Base-by-base conservation (phyloP, 768 basidiomycete genomes). In the Kwoniella newhampshirensis region DNA sequence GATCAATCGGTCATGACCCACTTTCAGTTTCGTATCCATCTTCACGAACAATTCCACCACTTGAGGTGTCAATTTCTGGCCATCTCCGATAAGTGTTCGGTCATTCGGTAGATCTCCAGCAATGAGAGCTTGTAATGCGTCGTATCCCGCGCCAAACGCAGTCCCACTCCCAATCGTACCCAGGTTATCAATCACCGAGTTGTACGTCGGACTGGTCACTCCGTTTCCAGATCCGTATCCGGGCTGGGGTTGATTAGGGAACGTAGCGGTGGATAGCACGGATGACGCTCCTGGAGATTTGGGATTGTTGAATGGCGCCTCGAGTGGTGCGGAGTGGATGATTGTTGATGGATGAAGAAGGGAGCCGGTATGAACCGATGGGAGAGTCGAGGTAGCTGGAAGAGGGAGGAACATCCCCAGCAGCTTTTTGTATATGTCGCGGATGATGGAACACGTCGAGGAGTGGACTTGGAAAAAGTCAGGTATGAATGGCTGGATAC, bases 401-500 rank as follows among this genome's bases (percentile, higher is more conserved):
- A 39, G 39, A 15, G 57, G 46, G 13, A 71, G 57, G 51, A 75
- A 57, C 58, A 70, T 65, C 9, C 60, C 59, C 7, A 68, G 54
- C 20, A 73, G 47, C 40, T 70, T 72, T 28, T 66, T 70, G 63
- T 76, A 76, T 1, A 75, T 39, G 25, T 71, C 71, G 9, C 70
- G 71, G 50, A 76, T 67, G 58, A 73, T 67, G 13, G 59, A 54
- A 48, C 69, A 71, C 18, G 62, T 51, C 2, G 63, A 52, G 21
- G 67, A 58, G 44, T 66, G 51, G 3, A 48, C 55, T 56, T 67
- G 63, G 52, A 65, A 71, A 41, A 67, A 71, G 51, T 71, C 69
- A 23, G 64, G 63, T 26, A 57, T 37, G 57, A 75, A 76, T 0
- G 75, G 75, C 71, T 70, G 57, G 18, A 25, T 1, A n/a, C n/a